These are phyloP conservation scores for Pestalotiopsis sp. DNA, from an alignment of 2,329 filamentous ascomycete genomes.

Conservation along the genomic window DNA sequence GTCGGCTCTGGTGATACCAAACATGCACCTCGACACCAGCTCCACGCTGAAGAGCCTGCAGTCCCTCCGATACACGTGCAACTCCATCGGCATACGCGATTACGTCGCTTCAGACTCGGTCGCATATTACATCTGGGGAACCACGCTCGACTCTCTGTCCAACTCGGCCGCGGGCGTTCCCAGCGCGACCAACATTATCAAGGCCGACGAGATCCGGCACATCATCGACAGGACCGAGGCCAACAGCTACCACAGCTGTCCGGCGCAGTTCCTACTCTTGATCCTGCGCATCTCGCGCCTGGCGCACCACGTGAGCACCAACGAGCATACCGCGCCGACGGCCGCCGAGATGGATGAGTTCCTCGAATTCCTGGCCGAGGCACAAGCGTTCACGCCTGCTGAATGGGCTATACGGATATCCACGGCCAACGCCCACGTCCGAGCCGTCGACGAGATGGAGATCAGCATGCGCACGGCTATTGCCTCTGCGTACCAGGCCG, in stretches of 20 bases:
- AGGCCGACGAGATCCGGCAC: conserved; percentile 32
- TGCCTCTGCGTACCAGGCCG: conserved; percentile 48
- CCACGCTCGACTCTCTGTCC: conserved; percentile 38
- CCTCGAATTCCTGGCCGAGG: conserved; percentile 42
- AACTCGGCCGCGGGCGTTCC: conserved; percentile 39
- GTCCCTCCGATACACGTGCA: conserved; percentile 6
- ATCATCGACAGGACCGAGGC: conserved; percentile 44
- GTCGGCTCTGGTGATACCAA: not conserved
- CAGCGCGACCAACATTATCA: conserved; percentile 36
- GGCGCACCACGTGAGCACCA: conserved; percentile 37
- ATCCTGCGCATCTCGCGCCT: conserved; percentile 48
- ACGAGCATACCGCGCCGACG: conserved; percentile 27
- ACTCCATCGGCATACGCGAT: conserved; percentile 34
- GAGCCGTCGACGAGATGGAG: conserved; percentile 39
- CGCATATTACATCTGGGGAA: conserved; percentile 34
- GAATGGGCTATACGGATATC: conserved; percentile 44
- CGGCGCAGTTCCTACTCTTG: conserved; percentile 45
- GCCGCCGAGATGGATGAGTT: conserved; percentile 37
- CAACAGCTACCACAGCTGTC: conserved; percentile 45
- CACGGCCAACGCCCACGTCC: conserved; percentile 22
- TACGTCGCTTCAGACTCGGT: conserved; percentile 49
- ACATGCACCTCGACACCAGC: not conserved
- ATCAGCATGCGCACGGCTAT: conserved; percentile 41
- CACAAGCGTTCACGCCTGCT: conserved; percentile 43
- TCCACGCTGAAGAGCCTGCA: not conserved